A percentile compares a stretch with the other conserved stretches of the same genome.
Conservation (phyloP, 192 early-diverging fungal genomes). For the Linnemannia hyalina region DNA sequence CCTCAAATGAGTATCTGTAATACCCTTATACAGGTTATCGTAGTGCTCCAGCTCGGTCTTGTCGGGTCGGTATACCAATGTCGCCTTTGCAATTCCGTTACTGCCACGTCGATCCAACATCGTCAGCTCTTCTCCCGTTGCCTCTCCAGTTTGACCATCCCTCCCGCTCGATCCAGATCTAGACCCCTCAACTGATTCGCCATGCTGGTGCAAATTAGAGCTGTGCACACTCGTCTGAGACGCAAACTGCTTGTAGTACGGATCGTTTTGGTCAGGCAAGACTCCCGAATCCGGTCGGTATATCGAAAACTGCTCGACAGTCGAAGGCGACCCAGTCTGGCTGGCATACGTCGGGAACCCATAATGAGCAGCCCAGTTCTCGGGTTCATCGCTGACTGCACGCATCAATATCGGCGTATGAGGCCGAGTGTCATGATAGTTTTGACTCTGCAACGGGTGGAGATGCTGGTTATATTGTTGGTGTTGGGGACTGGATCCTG, state of each 20-base stretch:
- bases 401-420: neutral
- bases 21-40: slow-evolving; percentile 11
- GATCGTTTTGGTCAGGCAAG: slow-evolving; percentile 22
- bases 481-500: slow-evolving; percentile 6
- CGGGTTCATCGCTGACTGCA: neutral
- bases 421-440: slow-evolving; percentile 16
- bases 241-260: slow-evolving; percentile 13
- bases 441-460: slow-evolving; percentile 9
- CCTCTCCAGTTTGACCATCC: neutral
- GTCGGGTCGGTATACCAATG: slow-evolving; percentile 14
- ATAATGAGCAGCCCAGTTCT: slow-evolving; percentile 24
- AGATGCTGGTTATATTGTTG: neutral
- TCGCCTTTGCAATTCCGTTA: neutral
- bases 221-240: neutral
- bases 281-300: slow-evolving; percentile 32
- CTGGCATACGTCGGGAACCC: slow-evolving; percentile 9
- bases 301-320: slow-evolving; percentile 12
- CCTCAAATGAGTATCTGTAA: slow-evolving; percentile 4
- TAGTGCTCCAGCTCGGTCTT: slow-evolving; percentile 24
- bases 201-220: neutral
- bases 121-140: neutral
- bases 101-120: neutral
- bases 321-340: neutral
- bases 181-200: neutral
- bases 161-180: neutral